A percentile compares a stretch with the other conserved stretches of the same genome.
Conservation (phyloP, 2,329 filamentous ascomycete species). For the Drechslerella coelobrocha region DNA sequence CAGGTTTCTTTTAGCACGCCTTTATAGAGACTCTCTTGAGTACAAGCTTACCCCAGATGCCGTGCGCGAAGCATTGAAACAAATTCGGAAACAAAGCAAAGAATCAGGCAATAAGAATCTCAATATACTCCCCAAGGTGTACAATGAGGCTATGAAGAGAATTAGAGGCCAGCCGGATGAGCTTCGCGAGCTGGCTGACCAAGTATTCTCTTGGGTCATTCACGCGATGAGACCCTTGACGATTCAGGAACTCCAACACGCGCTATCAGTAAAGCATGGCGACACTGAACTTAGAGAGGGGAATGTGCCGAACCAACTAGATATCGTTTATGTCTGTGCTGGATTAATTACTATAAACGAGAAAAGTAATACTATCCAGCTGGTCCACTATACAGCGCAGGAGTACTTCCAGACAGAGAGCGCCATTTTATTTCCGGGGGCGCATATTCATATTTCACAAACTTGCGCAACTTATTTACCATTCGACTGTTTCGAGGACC, state of each 20-base stretch:
- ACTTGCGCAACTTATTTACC: slow-evolving; percentile 17
- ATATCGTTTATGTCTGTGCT: slow-evolving; percentile 51
- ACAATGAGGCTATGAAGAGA: slow-evolving; percentile 11
- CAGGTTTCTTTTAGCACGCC: background rate
- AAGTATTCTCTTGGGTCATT: slow-evolving; percentile 16
- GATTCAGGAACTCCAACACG: slow-evolving; percentile 6
- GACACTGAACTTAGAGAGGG: background rate
- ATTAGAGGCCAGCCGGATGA: background rate
- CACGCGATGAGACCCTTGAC: background rate
- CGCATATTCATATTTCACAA: slow-evolving; percentile 3
- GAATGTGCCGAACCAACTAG: background rate
- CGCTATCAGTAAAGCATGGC: slow-evolving; percentile 7
- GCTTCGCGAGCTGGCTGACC: background rate
- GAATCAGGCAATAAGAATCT: background rate
- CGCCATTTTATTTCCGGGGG: slow-evolving; percentile 5
- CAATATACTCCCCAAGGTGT: background rate
- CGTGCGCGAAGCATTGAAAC: background rate
- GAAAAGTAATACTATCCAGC: slow-evolving; percentile 53
- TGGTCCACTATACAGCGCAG: slow-evolving; percentile 56
- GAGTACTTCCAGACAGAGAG: slow-evolving; percentile 53
- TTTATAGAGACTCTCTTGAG: background rate
- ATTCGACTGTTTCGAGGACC: slow-evolving; percentile 1
- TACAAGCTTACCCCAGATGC: background rate
- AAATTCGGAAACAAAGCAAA: background rate
- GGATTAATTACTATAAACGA: slow-evolving; percentile 55